phyloP scores from a whole-genome alignment of 75 land plant genomes.

The Pinus albicaulis region DNA sequence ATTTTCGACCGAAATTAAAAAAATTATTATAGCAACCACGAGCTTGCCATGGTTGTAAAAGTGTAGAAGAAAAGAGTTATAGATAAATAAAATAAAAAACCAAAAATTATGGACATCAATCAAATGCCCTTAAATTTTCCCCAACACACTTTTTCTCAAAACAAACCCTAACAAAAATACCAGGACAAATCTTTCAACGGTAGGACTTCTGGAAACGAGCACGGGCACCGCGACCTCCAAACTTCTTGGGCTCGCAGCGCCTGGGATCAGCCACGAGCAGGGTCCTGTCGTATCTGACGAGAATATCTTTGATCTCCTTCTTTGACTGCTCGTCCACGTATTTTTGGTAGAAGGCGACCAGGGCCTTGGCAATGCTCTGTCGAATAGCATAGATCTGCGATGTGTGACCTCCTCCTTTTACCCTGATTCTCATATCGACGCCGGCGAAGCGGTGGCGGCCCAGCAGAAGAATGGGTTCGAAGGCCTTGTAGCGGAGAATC shows the following conservation, averaged over 20 bases:
- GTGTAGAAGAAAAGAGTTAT: too few relatives aligned
- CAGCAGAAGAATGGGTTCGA: conserved; percentile 67
- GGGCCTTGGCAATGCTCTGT: conserved; percentile 78
- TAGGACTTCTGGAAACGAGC: conserved; percentile 88
- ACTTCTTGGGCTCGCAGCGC: conserved; percentile 81
- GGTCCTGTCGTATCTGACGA: conserved; percentile 65
- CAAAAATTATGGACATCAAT: too few relatives aligned
- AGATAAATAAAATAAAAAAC: too few relatives aligned
- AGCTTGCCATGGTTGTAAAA: too few relatives aligned
- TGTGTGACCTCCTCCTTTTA: conserved; percentile 72
- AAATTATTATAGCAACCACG: too few relatives aligned
- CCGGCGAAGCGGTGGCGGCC: conserved; percentile 56
- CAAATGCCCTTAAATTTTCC: too few relatives aligned
- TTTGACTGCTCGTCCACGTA: conserved; percentile 73
- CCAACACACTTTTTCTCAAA: too few relatives aligned
- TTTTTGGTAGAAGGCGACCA: conserved; percentile 71
- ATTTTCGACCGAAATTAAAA: too few relatives aligned
- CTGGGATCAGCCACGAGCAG: conserved; percentile 76
- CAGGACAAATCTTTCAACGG: conserved; percentile 31
- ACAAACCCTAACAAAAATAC: background rate
- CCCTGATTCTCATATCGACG: conserved; percentile 78
- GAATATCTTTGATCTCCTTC: conserved; percentile 69
- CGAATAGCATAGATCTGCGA: conserved; percentile 78
- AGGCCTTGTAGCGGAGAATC: conserved; percentile 71
- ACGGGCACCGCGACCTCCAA: conserved; percentile 80